A percentile compares a stretch with the other conserved stretches of the same genome.
Evolutionary conservation across 2,329 filamentous ascomycete species (phyloP).

Genomic region (Daldinia sp.): DNA sequence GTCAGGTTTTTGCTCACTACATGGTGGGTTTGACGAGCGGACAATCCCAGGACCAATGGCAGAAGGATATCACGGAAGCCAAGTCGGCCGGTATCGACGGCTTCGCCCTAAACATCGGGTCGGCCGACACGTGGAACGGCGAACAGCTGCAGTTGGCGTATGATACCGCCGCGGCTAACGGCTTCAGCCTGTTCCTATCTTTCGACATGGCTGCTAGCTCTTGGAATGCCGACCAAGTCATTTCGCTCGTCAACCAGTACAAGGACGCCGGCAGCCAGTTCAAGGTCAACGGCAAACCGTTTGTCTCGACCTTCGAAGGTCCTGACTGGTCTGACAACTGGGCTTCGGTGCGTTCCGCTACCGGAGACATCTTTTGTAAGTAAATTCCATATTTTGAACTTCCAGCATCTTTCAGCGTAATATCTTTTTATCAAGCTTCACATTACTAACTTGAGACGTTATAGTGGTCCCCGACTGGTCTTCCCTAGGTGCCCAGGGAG

Average conservation of each 20-base stretch:
- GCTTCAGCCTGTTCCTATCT: constrained; percentile 50
- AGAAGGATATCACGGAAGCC: constrained; percentile 41
- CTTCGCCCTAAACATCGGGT: constrained; percentile 43
- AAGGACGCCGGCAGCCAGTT: constrained; percentile 51
- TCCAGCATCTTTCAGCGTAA: not conserved
- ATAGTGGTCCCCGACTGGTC: constrained; percentile 57
- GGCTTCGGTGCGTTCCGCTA: constrained; percentile 49
- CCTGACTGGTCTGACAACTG: constrained; percentile 53
- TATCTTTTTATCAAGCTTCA: not conserved
- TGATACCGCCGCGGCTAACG: constrained; percentile 40
- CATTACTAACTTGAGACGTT: constrained; percentile 5
- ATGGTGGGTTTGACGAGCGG: constrained; percentile 43
- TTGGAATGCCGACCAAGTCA: constrained; percentile 43
- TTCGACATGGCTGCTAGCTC: constrained; percentile 46
- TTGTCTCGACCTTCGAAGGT: constrained; percentile 64
- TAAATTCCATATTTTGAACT: not conserved
- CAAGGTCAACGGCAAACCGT: constrained; percentile 51
- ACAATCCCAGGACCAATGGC: constrained; percentile 42
- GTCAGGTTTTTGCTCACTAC: constrained; percentile 44
- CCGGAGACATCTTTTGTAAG: constrained; percentile 49
- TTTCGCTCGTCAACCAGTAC: constrained; percentile 49
- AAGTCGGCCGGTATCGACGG: constrained; percentile 42
- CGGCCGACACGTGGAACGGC: constrained; percentile 39
- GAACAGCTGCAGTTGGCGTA: constrained; percentile 47
- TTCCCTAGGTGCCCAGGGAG: constrained; percentile 51